Evolutionary conservation across 495 filamentous ascomycete genomes (phyloP).

Genomic region (Neurospora sp.): DNA sequence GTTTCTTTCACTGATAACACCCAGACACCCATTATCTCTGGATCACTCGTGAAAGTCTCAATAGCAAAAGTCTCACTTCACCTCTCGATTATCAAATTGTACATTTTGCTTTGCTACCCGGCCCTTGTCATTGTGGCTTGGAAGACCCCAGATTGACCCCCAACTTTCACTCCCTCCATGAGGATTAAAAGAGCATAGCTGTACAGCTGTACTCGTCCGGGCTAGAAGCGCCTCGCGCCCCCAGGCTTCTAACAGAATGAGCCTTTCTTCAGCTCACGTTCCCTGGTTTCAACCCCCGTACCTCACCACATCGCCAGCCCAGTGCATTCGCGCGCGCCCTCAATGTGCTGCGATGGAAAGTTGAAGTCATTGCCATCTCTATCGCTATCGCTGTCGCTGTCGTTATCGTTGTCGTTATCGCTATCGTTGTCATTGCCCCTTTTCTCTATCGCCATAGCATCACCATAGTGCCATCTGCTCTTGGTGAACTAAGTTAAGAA

Average conservation of each 20-base stretch:
- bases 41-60: neutral
- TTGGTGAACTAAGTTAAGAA: no score
- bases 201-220: neutral
- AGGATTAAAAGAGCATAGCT: neutral
- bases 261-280: neutral
- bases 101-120: neutral
- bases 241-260: neutral
- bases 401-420: no score
- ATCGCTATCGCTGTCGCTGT: no score
- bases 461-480: no score
- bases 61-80: neutral
- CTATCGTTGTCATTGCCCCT: no score
- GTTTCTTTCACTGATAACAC: neutral
- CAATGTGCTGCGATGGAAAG: no score
- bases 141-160: neutral
- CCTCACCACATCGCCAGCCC: no score
- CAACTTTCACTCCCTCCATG: neutral
- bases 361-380: no score
- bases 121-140: neutral
- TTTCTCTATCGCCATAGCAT: no score
- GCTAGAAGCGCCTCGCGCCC: neutral
- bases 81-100: neutral
- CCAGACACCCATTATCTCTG: neutral
- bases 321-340: no score
- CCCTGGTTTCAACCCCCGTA: neutral